phyloP scores from a whole-genome alignment of 1,139 yeast species.

The Diutina neorugosa region DNA sequence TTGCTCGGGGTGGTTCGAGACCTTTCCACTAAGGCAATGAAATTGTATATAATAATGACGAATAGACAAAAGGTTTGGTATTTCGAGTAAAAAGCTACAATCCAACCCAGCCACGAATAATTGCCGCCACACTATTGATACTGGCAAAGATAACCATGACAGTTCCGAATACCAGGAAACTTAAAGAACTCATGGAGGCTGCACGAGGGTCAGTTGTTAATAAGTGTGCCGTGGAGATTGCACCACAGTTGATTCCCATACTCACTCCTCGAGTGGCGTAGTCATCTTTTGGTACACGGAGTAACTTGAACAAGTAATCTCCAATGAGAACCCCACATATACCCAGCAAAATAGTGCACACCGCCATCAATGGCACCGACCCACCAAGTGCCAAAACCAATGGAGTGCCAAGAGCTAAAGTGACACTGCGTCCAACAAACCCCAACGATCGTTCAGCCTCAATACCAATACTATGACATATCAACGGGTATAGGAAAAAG shows the following conservation, averaged over 20 bases:
- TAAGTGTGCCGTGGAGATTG: slow-evolving; percentile 70
- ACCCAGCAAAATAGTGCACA: slow-evolving; percentile 68
- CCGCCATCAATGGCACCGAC: slow-evolving; percentile 63
- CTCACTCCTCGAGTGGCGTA: slow-evolving; percentile 69
- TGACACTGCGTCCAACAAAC: slow-evolving; percentile 71
- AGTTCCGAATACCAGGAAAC: slow-evolving; percentile 65
- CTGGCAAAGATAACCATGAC: slow-evolving; percentile 60
- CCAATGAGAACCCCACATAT: slow-evolving; percentile 66
- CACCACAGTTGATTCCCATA: slow-evolving; percentile 69
- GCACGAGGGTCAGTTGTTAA: slow-evolving; percentile 64
- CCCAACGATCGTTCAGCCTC: slow-evolving; percentile 51
- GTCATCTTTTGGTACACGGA: slow-evolving; percentile 49
- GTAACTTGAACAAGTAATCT: slow-evolving; percentile 29
- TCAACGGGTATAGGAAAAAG: slow-evolving; percentile 57
- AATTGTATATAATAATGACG: neutral
- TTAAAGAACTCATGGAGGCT: slow-evolving; percentile 63
- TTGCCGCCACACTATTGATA: slow-evolving; percentile 18
- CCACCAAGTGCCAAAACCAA: slow-evolving; percentile 55
- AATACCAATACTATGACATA: slow-evolving; percentile 55
- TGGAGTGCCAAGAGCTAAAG: slow-evolving; percentile 72
- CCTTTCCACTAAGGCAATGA: slow-evolving; percentile 47
- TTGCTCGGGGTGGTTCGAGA: slow-evolving; percentile 90
- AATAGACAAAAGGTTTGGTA: neutral
- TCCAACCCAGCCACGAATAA: slow-evolving; percentile 8
- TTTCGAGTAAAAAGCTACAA: slow-evolving; percentile 1